Evolutionary conservation across 257 asterid genomes (phyloP).

Genomic region (Apocynum venetum): DNA sequence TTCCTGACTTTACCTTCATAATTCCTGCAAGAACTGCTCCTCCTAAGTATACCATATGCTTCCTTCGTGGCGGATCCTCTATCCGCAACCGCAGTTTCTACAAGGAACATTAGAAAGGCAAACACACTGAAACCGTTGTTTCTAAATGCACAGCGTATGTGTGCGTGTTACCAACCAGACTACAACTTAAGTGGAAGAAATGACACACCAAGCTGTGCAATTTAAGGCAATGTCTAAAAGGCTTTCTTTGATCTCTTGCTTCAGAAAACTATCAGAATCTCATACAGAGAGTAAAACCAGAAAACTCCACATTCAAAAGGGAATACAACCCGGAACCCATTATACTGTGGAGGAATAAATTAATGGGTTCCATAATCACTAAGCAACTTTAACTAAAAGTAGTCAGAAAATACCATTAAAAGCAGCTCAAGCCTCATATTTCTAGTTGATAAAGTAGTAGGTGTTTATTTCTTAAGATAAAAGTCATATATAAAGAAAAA

Average conservation of each 20-base stretch:
- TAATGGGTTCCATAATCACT: neutral
- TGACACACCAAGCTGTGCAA: neutral
- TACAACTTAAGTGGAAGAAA: neutral
- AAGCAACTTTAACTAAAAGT: neutral
- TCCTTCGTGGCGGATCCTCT: slow-evolving; percentile 98
- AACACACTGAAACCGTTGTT: neutral
- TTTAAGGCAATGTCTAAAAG: neutral
- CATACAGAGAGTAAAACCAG: neutral
- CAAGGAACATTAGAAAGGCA: slow-evolving; percentile 15
- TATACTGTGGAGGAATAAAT: neutral
- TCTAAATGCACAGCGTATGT: neutral
- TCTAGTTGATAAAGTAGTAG: neutral
- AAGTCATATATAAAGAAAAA: neutral
- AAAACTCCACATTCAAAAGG: neutral
- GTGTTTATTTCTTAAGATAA: neutral
- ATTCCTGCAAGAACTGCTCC: slow-evolving; percentile 99
- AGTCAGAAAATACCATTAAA: neutral
- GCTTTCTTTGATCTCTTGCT: neutral
- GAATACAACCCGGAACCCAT: neutral
- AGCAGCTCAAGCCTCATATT: neutral
- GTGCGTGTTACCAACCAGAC: neutral
- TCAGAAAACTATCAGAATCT: neutral
- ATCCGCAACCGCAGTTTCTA: slow-evolving; percentile 88
- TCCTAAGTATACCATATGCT: slow-evolving; percentile 97
- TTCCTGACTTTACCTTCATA: slow-evolving; percentile 93